Conservation (phyloP, 192 early-diverging fungal species). For the Linnemannia elongata region DNA sequence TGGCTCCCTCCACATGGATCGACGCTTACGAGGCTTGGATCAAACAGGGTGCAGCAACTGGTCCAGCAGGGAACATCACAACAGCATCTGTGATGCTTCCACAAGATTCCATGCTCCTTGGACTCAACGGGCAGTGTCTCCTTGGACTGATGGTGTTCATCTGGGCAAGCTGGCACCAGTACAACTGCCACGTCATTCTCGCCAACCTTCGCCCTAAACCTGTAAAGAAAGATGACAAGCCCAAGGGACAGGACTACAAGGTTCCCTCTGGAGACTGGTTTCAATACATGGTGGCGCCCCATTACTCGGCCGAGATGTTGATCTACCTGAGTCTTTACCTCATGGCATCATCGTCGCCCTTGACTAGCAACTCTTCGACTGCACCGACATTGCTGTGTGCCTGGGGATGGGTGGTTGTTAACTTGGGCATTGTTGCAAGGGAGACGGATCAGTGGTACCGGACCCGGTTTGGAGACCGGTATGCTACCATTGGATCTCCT, state of each 20-base stretch:
- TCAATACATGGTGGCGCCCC: constrained; percentile 70
- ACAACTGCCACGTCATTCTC: constrained; percentile 75
- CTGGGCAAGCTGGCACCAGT: constrained; percentile 75
- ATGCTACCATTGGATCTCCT: constrained; percentile 2
- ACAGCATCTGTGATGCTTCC: neutral
- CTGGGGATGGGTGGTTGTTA: constrained; percentile 73
- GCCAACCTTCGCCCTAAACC: constrained; percentile 64
- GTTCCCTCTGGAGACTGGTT: constrained; percentile 81
- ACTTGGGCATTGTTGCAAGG: constrained; percentile 72
- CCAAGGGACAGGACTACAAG: constrained; percentile 55
- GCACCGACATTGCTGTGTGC: constrained; percentile 51
- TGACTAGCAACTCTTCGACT: neutral
- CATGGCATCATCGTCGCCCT: constrained; percentile 34
- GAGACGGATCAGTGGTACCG: constrained; percentile 81
- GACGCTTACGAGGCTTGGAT: constrained; percentile 55
- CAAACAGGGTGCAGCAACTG: neutral
- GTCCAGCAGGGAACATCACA: neutral
- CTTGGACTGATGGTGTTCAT: constrained; percentile 59
- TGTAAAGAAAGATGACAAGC: neutral
- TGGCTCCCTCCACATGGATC: constrained; percentile 65
- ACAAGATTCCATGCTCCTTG: neutral
- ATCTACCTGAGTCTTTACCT: constrained; percentile 73
- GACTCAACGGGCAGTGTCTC: constrained; percentile 19
- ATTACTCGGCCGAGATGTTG: constrained; percentile 81
- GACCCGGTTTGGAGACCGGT: constrained; percentile 68